Percentiles rank a stretch among this genome's conserved stretches.
Evolutionary conservation across 495 filamentous ascomycete genomes (phyloP).

Genomic region (Chlorociboria aeruginascens): DNA sequence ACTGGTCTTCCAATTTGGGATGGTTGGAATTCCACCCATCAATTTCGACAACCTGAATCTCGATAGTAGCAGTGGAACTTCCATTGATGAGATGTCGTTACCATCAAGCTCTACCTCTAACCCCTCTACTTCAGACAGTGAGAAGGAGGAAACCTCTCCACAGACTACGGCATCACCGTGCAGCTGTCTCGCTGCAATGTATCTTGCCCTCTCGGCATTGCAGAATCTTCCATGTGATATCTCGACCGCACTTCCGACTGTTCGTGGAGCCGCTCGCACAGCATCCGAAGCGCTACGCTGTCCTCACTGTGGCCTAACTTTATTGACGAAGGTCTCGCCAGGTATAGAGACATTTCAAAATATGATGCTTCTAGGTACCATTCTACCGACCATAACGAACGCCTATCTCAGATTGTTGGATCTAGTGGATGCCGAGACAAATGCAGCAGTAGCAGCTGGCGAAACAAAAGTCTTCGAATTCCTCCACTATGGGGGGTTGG

Average conservation of each 20-base stretch:
- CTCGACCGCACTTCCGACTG: constrained; percentile 34
- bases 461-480: constrained; percentile 31
- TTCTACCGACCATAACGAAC: constrained; percentile 50
- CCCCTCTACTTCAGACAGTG: constrained; percentile 15
- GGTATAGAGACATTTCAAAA: constrained; percentile 42
- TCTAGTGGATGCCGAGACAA: constrained; percentile 32
- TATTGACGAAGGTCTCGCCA: constrained; percentile 18
- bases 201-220: constrained; percentile 33
- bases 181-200: constrained; percentile 22
- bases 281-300: constrained; percentile 50
- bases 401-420: constrained; percentile 37
- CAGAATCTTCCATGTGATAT: constrained; percentile 31
- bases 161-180: constrained; percentile 1
- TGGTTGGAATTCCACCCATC: constrained; percentile 7
- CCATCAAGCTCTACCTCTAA: constrained; percentile 16
- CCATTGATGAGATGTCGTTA: constrained; percentile 11
- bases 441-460: constrained; percentile 24
- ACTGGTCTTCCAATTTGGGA: constrained; percentile 8
- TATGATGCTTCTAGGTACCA: constrained; percentile 53
- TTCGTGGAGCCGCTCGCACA: constrained; percentile 43
- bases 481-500: constrained; percentile 31
- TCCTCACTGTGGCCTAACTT: constrained; percentile 36
- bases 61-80: not conserved
- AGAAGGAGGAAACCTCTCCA: constrained; percentile 9
- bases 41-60: constrained; percentile 21